Conservation (phyloP, 163 green algal genomes). For the Scenedesmus sp. region DNA sequence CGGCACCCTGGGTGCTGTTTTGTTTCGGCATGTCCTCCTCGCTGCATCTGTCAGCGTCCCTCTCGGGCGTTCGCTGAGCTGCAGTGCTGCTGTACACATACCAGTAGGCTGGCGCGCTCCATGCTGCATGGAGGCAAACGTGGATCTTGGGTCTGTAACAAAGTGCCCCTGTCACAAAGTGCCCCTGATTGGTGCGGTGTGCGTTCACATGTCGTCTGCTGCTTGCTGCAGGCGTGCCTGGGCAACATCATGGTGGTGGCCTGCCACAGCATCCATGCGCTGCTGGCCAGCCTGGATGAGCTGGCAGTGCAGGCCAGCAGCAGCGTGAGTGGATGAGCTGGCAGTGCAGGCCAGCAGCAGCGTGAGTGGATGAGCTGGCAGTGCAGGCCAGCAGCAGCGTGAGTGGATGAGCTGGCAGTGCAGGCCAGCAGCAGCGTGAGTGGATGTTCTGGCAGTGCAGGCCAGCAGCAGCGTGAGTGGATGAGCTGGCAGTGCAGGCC, state of each 20-base stretch:
- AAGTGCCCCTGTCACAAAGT: too few relatives aligned
- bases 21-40: neutral
- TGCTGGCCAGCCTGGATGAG: slow-evolving; percentile 63
- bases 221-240: slow-evolving; percentile 31
- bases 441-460: slow-evolving; percentile 55
- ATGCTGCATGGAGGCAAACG: neutral
- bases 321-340: slow-evolving; percentile 38
- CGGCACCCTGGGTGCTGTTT: neutral
- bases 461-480: slow-evolving; percentile 56
- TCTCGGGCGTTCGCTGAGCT: neutral
- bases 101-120: neutral
- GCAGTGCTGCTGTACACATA: neutral
- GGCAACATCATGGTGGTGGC: slow-evolving; percentile 50
- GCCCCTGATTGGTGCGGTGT: too few relatives aligned
- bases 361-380: slow-evolving; percentile 60
- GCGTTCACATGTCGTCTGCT: neutral
- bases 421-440: neutral
- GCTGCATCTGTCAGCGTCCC: too few relatives aligned
- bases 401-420: slow-evolving; percentile 60
- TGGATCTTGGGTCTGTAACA: too few relatives aligned
- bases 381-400: neutral
- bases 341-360: slow-evolving; percentile 12
- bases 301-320: slow-evolving; percentile 18
- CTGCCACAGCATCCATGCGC: slow-evolving; percentile 50
- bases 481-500: slow-evolving; percentile 45